phyloP scores from a whole-genome alignment of 2,329 filamentous ascomycete genomes.

The Penicillium sp. region DNA sequence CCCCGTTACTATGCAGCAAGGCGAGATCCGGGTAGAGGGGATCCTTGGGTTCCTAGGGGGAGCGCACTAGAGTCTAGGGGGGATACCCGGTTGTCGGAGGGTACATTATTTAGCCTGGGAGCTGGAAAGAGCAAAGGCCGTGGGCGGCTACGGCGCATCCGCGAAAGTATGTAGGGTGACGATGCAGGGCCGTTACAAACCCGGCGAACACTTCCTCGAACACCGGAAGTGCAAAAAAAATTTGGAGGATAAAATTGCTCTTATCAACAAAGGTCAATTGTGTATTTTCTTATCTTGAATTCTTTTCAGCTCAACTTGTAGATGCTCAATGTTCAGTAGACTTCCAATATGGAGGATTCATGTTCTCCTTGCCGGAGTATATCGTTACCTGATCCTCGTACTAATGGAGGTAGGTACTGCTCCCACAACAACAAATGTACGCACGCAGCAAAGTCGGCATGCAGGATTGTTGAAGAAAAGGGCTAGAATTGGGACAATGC shows the following conservation, averaged over 20 bases:
- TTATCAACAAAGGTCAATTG: not conserved
- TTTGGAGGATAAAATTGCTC: not conserved
- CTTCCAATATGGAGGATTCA: not conserved
- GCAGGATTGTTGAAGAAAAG: conserved; percentile 6
- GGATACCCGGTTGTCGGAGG: not conserved
- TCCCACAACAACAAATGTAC: not conserved
- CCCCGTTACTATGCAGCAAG: not conserved
- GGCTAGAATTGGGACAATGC: conserved; percentile 4
- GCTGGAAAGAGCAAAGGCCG: not conserved
- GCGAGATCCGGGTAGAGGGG: conserved; percentile 1
- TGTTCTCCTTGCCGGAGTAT: not conserved
- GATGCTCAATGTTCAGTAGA: not conserved
- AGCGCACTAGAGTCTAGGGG: not conserved
- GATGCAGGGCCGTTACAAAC: conserved; percentile 22
- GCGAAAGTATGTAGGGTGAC: conserved; percentile 24
- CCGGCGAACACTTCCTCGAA: not conserved
- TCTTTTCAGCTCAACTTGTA: not conserved
- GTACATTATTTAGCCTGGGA: not conserved
- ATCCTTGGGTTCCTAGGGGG: not conserved
- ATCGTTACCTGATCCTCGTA: not conserved
- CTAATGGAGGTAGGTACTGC: not conserved
- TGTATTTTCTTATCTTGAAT: not conserved
- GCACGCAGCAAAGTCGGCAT: conserved; percentile 2
- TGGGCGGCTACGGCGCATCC: conserved; percentile 29
- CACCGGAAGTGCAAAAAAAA: not conserved